Base-by-base conservation (phyloP, 2,329 filamentous ascomycete genomes). In the Hypoxylon sp. region DNA sequence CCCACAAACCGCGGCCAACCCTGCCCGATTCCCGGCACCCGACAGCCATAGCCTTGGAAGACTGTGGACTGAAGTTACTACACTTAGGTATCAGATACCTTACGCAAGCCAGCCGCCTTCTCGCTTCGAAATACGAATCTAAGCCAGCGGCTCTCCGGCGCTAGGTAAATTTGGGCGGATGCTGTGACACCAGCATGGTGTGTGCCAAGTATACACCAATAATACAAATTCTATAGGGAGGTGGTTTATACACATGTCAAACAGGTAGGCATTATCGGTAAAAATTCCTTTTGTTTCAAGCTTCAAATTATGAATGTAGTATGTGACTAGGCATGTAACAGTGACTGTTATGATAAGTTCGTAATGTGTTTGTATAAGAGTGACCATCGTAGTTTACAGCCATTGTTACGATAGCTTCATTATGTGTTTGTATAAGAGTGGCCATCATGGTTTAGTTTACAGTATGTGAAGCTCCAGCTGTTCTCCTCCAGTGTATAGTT, bases 51-150 rank as follows among this genome's bases (percentile, higher is more conserved):
- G 25, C 25, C 45, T 9, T n/a, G n/a, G n/a, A 38, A 28, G 25
- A 21, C 36, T 17, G 28, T 48, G 51, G 52, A 32, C 28, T 38
- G 50, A 41, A 60, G 38, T 49, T 34, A 48, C 30, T 21, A 51
- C 63, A 48, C 36, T 30, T 30, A n/a, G n/a, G n/a, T n/a, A 30
- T 30, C 6, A 30, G 28, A 6, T 30, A 30, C 28, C 28, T 30
- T 32, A 50, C 51, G 30, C 58, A 57, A 46, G 55, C 59, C 53
- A 63, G 53, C 58, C 43, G 59, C 38, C 60, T 57, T 25, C 63
- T 30, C 59, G 69, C 67, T 61, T 67, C 25, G 19, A 43, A 23
- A 63, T 45, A 63, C 58, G 41, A 59, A 49, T 65, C 60, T 62
- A 66, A 65, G 53, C 62, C 62, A 60, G 55, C 49, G 38, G 60